Evolutionary conservation across 2,329 filamentous ascomycete genomes (phyloP), one percentile per base, ranked within the genome.

Genomic region (Microdochium trichocladiopsis): DNA sequence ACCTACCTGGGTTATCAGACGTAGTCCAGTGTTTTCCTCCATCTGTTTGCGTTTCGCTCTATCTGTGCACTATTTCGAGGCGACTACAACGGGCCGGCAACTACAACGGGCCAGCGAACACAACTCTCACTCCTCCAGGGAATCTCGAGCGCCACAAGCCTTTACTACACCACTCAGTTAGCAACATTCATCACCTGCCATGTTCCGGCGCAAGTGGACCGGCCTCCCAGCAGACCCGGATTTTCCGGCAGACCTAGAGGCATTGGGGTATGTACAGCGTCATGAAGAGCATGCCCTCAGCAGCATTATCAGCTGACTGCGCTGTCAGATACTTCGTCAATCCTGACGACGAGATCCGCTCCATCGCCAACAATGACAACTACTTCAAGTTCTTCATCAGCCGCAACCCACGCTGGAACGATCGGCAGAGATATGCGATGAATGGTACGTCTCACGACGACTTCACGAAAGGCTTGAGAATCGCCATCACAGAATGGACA

Each of bases 341-440:
- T 59, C 77, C 84, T 0, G 69, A 83, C 0, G 89, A 93, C 58
- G 83, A 93, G 61, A 80, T 96, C 55, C 84, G 88, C 48, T 84
- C 77, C 55, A 85, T 88, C 51, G 72, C 79, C 22, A 72, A 90
- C 33, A 84, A 87, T 0, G 77, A 86, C 25, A 74, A 79, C 57
- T 86, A 84, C 63, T 95, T 90, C 73, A 80, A 88, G 59, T 96
- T 79, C 75, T 86, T 83, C 65, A 68, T 88, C 51, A 86, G 80
- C 64, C 84, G 82, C 59, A 91, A 90, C 66, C 74, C 80, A n/a
- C 84, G 90, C 36, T 78, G 86, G 69, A 96, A 96, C 66, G 79
- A 86, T 41, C 75, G 86, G 21, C 89, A 90, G 61, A 79, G 86
- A 18, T 87, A 87, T 57, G 76, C 84, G 37, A 83, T 95, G 69